Conservation (phyloP, 371 early-diverging fungal species). For the Mortierella sp. region DNA sequence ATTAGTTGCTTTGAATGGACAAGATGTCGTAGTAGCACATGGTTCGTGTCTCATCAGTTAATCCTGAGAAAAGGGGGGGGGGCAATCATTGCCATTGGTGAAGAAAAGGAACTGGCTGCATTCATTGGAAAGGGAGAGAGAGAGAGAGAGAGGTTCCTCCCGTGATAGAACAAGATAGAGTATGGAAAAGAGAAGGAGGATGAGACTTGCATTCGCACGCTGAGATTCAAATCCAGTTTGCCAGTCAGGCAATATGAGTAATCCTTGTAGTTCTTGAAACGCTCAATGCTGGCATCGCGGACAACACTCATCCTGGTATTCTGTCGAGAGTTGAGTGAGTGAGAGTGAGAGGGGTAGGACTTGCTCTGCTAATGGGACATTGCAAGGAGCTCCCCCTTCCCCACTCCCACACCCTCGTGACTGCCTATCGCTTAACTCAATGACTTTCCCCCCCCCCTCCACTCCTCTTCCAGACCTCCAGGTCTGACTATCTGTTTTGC, state of each 20-base stretch:
- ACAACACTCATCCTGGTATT: slow-evolving; percentile 27
- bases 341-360: no score
- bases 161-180: background rate
- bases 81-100: no score
- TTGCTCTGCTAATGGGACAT: no score
- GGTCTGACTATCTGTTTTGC: no score
- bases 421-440: no score
- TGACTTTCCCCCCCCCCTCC: no score
- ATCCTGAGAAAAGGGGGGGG: no score
- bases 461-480: no score
- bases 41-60: background rate
- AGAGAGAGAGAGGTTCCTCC: background rate
- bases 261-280: slow-evolving; percentile 60
- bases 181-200: background rate
- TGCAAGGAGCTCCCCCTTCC: no score
- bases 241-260: slow-evolving; percentile 78
- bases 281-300: slow-evolving; percentile 40
- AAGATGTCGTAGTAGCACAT: background rate
- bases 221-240: slow-evolving; percentile 71
- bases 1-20: background rate
- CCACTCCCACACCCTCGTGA: no score
- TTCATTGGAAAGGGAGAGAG: slow-evolving; percentile 14
- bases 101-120: background rate
- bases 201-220: slow-evolving; percentile 72
- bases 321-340: no score